Evolutionary conservation across 2,329 filamentous ascomycete species (phyloP).

Genomic region (Orbilia blumenaviensis): DNA sequence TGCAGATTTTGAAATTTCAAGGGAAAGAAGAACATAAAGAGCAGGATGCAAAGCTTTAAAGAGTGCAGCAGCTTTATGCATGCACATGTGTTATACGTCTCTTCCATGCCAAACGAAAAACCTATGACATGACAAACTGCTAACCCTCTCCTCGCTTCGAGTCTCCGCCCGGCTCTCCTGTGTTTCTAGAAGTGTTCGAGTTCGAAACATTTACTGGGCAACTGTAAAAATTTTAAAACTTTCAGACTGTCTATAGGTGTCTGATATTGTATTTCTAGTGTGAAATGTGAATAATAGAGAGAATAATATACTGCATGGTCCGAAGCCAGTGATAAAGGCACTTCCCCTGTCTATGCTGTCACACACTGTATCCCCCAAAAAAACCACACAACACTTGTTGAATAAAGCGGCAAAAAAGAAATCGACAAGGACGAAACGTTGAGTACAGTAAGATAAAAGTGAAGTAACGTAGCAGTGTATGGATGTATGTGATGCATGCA

Average conservation of each 20-base stretch:
- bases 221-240: neutral
- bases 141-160: neutral
- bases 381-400: conserved; percentile 9
- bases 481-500: conserved; percentile 6
- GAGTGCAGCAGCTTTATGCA: conserved; percentile 3
- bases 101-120: neutral
- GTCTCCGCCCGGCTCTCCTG: no score
- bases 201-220: neutral
- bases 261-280: no score
- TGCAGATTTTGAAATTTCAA: neutral
- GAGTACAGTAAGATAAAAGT: neutral
- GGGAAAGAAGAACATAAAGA: neutral
- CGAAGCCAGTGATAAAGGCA: no score
- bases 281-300: no score
- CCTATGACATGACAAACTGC: no score
- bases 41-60: neutral
- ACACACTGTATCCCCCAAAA: neutral
- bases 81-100: conserved; percentile 18
- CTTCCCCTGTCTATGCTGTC: neutral
- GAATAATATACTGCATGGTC: no score
- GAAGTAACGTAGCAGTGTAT: conserved; percentile 7
- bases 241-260: no score
- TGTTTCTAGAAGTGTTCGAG: neutral
- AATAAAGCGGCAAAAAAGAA: neutral
- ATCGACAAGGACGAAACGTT: neutral